Evolutionary conservation across 2,329 filamentous ascomycete genomes (phyloP).

Genomic region (Nemania diffusa): DNA sequence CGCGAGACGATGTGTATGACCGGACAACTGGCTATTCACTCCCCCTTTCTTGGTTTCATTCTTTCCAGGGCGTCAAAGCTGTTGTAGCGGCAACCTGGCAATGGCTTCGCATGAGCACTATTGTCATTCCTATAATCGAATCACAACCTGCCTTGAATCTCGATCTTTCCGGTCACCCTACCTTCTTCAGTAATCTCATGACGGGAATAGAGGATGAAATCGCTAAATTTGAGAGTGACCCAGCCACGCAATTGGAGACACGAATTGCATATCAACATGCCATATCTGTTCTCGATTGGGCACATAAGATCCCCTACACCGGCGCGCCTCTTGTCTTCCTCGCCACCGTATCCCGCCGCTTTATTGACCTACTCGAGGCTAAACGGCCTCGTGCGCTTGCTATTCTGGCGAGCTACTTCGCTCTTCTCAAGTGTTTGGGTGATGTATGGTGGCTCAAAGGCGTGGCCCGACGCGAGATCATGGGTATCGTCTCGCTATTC

Average conservation of each 20-base stretch:
- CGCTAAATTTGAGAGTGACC: conserved; percentile 45
- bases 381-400: conserved; percentile 70
- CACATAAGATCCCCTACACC: conserved; percentile 68
- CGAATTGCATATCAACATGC: conserved; percentile 70
- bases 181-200: conserved; percentile 71
- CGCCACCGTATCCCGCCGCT: conserved; percentile 70
- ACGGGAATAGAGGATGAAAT: conserved; percentile 68
- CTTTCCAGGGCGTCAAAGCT: conserved; percentile 74
- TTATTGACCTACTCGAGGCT: conserved; percentile 68
- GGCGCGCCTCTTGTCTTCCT: conserved; percentile 71
- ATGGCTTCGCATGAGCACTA: conserved; percentile 67
- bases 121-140: conserved; percentile 70
- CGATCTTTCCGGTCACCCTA: conserved; percentile 63
- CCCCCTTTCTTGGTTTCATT: conserved; percentile 73
- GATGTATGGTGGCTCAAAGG: conserved; percentile 76
- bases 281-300: conserved; percentile 74
- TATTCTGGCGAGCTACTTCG: conserved; percentile 74
- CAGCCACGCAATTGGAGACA: conserved; percentile 47
- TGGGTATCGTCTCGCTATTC: conserved; percentile 69
- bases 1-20: conserved; percentile 63
- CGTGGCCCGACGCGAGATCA: conserved; percentile 72
- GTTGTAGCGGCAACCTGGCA: conserved; percentile 72
- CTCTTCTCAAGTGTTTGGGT: conserved; percentile 70
- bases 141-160: conserved; percentile 71
- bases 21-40: conserved; percentile 61